Percentiles rank a stretch among this genome's conserved stretches.
Conservation (phyloP, 2,329 filamentous ascomycete genomes). For the Colletotrichum tofieldiae region DNA sequence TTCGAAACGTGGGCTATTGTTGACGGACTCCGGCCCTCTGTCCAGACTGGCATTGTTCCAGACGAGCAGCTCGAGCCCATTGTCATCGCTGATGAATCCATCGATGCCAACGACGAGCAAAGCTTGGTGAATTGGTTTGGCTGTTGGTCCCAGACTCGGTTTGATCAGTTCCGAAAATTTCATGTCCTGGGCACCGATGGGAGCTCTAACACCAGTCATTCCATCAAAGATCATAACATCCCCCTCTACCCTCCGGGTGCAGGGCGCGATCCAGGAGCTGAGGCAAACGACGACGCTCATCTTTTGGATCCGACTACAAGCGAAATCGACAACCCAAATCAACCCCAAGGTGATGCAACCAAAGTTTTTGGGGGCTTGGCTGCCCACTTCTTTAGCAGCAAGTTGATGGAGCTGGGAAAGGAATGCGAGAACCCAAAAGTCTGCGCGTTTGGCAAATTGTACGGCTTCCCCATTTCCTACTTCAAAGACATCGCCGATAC, state of each 20-base stretch:
- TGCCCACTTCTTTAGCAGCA: constrained; percentile 48
- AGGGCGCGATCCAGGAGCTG: constrained; percentile 39
- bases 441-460: constrained; percentile 50
- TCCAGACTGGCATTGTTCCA: constrained; percentile 50
- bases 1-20: constrained; percentile 41
- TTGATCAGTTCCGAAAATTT: constrained; percentile 70
- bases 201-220: constrained; percentile 26
- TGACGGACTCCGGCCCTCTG: constrained; percentile 21
- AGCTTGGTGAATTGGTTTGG: constrained; percentile 76
- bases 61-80: constrained; percentile 57
- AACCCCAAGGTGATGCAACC: background rate
- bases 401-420: constrained; percentile 31
- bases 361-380: background rate
- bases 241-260: constrained; percentile 28
- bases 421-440: background rate
- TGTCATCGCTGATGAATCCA: constrained; percentile 61
- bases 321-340: background rate
- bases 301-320: background rate
- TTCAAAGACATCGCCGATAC: constrained; percentile 52
- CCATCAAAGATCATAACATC: constrained; percentile 26
- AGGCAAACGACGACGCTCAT: background rate
- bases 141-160: constrained; percentile 67
- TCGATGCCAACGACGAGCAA: constrained; percentile 74
- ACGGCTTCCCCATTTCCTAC: constrained; percentile 60
- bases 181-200: constrained; percentile 66